These are phyloP conservation scores for Meredithiella fracta DNA, from an alignment of 2,329 filamentous ascomycete species.

Conservation along the genomic window DNA sequence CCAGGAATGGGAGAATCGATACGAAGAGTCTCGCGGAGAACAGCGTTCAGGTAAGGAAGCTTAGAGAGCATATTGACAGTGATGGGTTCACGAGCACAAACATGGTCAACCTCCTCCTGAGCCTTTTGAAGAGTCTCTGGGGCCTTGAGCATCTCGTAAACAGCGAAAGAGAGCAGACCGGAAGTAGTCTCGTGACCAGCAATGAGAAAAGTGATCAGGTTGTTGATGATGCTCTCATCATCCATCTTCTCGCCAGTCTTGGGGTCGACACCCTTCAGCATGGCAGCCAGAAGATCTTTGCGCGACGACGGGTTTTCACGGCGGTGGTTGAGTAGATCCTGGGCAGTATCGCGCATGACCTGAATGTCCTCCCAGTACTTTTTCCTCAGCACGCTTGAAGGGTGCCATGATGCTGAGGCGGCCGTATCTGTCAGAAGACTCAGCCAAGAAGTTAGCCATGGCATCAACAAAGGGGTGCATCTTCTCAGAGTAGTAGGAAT, in stretches of 20 bases:
- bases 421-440: constrained; percentile 34
- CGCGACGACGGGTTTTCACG: constrained; percentile 37
- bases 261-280: constrained; percentile 51
- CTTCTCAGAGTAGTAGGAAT: constrained; percentile 52
- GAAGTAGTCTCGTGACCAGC: constrained; percentile 58
- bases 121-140: constrained; percentile 43
- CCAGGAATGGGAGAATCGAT: constrained; percentile 26
- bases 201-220: constrained; percentile 58
- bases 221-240: constrained; percentile 47
- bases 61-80: constrained; percentile 44
- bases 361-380: constrained; percentile 39
- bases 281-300: constrained; percentile 52
- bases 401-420: constrained; percentile 29
- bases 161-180: constrained; percentile 46
- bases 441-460: constrained; percentile 47
- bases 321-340: constrained; percentile 43
- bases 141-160: constrained; percentile 49
- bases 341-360: constrained; percentile 36
- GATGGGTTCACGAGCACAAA: constrained; percentile 42
- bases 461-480: constrained; percentile 54
- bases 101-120: constrained; percentile 49
- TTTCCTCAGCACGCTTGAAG: constrained; percentile 32
- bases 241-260: constrained; percentile 49
- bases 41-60: constrained; percentile 48
- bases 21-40: constrained; percentile 50